phyloP scores from a whole-genome alignment of 306 rosid species.

The Spatholobus suberectus region DNA sequence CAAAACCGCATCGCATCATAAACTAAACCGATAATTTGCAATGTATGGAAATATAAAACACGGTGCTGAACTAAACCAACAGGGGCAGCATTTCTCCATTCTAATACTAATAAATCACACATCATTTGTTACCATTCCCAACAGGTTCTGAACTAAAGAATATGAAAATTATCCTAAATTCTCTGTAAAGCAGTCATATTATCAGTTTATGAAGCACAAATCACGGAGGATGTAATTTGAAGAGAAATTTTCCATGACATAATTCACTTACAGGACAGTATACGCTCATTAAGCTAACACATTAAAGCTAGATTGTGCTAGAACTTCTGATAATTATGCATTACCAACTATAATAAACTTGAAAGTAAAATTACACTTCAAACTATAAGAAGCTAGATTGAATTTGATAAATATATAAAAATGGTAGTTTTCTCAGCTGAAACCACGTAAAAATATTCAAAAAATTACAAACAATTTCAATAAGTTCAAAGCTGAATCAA shows the following conservation, averaged over 20 bases:
- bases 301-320: neutral
- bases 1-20: too few relatives aligned
- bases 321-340: neutral
- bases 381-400: neutral
- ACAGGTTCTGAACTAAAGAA: neutral
- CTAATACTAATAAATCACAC: too few relatives aligned
- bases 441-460: neutral
- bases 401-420: neutral
- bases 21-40: too few relatives aligned
- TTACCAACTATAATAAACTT: slow-evolving; percentile 3
- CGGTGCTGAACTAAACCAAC: neutral
- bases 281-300: neutral
- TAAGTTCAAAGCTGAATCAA: too few relatives aligned
- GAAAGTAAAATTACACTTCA: neutral
- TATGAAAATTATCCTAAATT: neutral
- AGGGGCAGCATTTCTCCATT: neutral
- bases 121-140: neutral
- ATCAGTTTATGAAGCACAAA: neutral
- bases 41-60: too few relatives aligned
- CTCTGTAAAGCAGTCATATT: neutral
- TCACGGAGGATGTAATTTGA: too few relatives aligned
- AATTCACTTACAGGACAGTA: neutral
- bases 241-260: neutral
- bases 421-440: neutral
- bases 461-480: too few relatives aligned